Evolutionary conservation across 768 basidiomycete species (phyloP), one percentile per base, ranked within the genome.

Genomic region (Mycena galericulata): DNA sequence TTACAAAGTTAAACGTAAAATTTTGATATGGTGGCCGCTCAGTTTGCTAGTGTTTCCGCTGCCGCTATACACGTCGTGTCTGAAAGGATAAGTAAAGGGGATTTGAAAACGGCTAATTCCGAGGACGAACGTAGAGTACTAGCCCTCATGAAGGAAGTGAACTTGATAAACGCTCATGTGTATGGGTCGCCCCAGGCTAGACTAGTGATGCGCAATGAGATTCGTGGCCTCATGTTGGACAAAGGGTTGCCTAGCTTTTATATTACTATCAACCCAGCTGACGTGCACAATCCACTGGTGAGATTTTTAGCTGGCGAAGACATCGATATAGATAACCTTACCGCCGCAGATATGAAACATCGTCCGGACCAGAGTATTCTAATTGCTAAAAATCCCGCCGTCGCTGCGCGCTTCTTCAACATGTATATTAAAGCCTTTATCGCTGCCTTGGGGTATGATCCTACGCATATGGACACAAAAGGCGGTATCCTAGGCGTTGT

Each of bases 221-320:
- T 62, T 40, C 47, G 60, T 1, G 60, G 34, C 14, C 49, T 62
- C 0, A 62, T 62, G 60, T 18, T 62, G 5, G 60, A 62, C 7
- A 62, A 62, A 18, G 60, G 60, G 1, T 24, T 62, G 4, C 60
- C 60, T 2, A 62, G 60, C 32, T 62, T 62, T 30, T 62, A 62
- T n/a, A 29, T 62, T 26, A 62, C 60, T 3, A 62, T 62, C 11
- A 62, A 53, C 11, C 50, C 61, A 1, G 61, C 49, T 14, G 60
- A 62, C n/a, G 24, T 62, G 2, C 41, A 27, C 22, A 62, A 53
- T 41, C 61, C 61, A 2, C 20, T 62, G 6, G 61, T 62, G 1
- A 27, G 29, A 20, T 62, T 62, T 17, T 27, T 62, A 7, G 61
- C 61, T n/a, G 61, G 61, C 4, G 27, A 40, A 7, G 38, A 53